Evolutionary conservation across 805 yeast species (phyloP).

Genomic region (Monosporozyma siamensis): DNA sequence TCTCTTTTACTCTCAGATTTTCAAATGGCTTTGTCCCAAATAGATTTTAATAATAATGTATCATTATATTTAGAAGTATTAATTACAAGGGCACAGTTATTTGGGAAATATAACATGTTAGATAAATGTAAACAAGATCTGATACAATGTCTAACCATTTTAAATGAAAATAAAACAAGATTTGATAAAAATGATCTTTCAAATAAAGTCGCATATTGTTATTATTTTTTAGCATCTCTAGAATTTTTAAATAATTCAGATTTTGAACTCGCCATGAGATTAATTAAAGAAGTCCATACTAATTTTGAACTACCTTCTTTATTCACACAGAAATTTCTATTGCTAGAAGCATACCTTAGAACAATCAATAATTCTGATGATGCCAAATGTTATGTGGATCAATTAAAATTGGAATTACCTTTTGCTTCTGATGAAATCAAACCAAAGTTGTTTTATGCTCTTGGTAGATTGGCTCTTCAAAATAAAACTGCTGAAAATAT

Average conservation of each 20-base stretch:
- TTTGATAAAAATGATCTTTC: constrained; percentile 9
- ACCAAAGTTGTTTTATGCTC: constrained; percentile 11
- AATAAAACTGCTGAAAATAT: constrained; percentile 9
- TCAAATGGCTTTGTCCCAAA: constrained; percentile 10
- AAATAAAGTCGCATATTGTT: constrained; percentile 11
- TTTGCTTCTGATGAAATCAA: constrained; percentile 5
- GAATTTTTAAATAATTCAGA: constrained; percentile 5
- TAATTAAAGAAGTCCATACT: constrained; percentile 7
- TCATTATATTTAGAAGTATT: constrained; percentile 14
- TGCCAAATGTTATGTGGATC: constrained; percentile 4
- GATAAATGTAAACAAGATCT: constrained; percentile 11
- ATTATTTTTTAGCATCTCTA: constrained; percentile 10
- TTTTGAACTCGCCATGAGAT: constrained; percentile 2
- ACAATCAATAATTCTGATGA: constrained; percentile 3
- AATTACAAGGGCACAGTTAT: constrained; percentile 18
- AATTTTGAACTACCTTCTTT: constrained; percentile 10
- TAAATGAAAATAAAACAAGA: constrained; percentile 7
- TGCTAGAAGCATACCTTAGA: constrained; percentile 9
- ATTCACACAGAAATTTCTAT: constrained; percentile 8
- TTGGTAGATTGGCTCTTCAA: constrained; percentile 13
- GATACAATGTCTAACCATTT: constrained; percentile 8
- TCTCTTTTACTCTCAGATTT: constrained; percentile 9
- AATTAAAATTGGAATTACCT: constrained; percentile 7
- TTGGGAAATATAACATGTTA: constrained; percentile 10
- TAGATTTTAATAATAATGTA: constrained; percentile 7